A percentile compares a stretch with the other conserved stretches of the same genome.
Conservation (phyloP, 164 flowering plant genomes). For the Piper betle region DNA sequence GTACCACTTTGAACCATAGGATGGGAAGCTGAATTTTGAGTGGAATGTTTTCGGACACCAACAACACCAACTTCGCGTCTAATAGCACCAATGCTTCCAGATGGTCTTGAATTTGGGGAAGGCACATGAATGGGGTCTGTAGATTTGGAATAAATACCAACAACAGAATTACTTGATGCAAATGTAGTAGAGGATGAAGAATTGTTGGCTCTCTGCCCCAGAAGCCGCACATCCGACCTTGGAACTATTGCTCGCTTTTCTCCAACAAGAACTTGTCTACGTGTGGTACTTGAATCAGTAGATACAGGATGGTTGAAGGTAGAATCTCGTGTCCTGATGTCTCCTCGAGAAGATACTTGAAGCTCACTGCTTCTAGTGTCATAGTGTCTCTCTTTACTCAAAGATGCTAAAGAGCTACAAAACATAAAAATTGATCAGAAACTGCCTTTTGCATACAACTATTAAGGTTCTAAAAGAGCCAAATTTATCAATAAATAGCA, state of each 20-base stretch:
- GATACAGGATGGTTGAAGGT: slow-evolving; percentile 21
- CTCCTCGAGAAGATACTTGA: slow-evolving; percentile 20
- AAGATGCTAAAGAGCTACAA: slow-evolving; percentile 27
- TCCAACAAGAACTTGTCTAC: slow-evolving; percentile 24
- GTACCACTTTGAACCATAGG: slow-evolving; percentile 32
- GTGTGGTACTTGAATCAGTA: slow-evolving; percentile 19
- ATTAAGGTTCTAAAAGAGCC: neutral
- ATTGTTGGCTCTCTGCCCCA: slow-evolving; percentile 21
- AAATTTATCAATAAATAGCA: neutral
- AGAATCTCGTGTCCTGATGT: slow-evolving; percentile 24
- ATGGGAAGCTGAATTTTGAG: slow-evolving; percentile 36
- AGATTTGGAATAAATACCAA: slow-evolving; percentile 79
- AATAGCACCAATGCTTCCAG: slow-evolving; percentile 73
- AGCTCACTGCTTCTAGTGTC: slow-evolving; percentile 18
- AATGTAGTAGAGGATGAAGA: slow-evolving; percentile 24
- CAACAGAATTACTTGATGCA: slow-evolving; percentile 45
- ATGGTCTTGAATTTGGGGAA: slow-evolving; percentile 60
- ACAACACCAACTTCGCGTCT: slow-evolving; percentile 93
- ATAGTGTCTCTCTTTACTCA: slow-evolving; percentile 25
- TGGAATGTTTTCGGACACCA: slow-evolving; percentile 51
- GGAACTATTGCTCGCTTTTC: slow-evolving; percentile 20
- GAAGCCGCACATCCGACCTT: slow-evolving; percentile 20
- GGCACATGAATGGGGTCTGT: slow-evolving; percentile 97
- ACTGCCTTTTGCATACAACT: neutral
- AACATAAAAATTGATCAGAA: neutral